Base-by-base conservation (phyloP, 1,284 basidiomycete species). In the Volvariella surrecta region DNA sequence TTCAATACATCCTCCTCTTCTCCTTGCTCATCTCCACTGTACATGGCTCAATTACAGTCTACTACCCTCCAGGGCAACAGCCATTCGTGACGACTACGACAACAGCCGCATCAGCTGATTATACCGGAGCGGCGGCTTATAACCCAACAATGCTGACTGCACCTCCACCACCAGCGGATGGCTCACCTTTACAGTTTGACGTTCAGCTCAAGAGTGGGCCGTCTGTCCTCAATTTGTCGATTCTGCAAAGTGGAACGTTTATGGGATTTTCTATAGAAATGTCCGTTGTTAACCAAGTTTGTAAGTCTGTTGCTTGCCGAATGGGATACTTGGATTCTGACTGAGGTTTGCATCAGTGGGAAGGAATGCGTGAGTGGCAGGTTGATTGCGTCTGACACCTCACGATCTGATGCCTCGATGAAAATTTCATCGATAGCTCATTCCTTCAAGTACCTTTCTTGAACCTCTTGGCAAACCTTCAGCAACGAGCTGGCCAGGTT, bases 191-290 rank as follows among this genome's bases (percentile, higher is more conserved):
- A 6, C 48, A 62, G 24, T 65, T 73, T 48, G 48, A 52, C 15
- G 52, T 70, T 13, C 58, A 62, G 44, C 52, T 71, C 4, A 54
- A 58, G 58, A 42, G 50, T 6, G 61, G 53, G n/a, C 22, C 38
- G 18, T 52, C 51, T 0, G 62, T 63, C 1, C 48, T 79, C 30
- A 76, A 72, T 1, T 76, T 81, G 34, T 63, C 67, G 13, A 77
- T 79, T 48, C 63, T 64, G n/a, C n/a, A n/a, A n/a, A n/a, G n/a
- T 31, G 79, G 77, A 13, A 70, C 73, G 35, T 84, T 84, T 50
- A 64, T 73, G 31, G 82, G 82, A 1, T 82, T 84, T 53, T 80
- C 76, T 1, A 71, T 87, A 44, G 82, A 86, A 57, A 70, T 85
- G 64, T 83, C 79, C 32, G 75, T 86, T 16, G 68, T 74, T 9